phyloP scores from a whole-genome alignment of 176 grass and related monocot species.

The Oryza coarctata region DNA sequence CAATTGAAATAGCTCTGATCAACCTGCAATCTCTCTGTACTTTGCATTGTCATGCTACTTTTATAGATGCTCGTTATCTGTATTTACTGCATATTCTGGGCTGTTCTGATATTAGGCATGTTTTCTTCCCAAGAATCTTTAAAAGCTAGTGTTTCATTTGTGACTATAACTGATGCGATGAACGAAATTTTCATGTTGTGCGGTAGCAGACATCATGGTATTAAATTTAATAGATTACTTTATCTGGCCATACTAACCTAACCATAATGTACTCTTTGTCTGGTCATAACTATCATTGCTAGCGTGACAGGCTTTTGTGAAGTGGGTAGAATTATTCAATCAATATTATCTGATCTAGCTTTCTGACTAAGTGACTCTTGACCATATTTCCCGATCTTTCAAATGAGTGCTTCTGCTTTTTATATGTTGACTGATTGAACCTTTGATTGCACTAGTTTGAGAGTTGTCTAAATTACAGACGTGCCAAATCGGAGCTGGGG shows the following conservation, averaged over 20 bases:
- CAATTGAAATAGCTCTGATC: slow-evolving; percentile 39
- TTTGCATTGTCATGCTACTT: slow-evolving; percentile 1
- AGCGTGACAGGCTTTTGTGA: background rate
- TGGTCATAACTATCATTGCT: background rate
- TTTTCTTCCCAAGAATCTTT: slow-evolving; percentile 6
- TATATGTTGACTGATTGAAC: background rate
- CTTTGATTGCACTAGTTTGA: background rate
- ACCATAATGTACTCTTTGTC: background rate
- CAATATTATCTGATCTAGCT: background rate
- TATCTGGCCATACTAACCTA: background rate
- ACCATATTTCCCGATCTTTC: background rate
- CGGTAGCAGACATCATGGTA: background rate
- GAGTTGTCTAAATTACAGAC: background rate
- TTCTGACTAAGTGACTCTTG: background rate
- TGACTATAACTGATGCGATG: background rate
- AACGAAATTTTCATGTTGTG: background rate
- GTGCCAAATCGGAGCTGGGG: background rate
- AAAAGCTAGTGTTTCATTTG: background rate
- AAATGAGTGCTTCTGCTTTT: background rate
- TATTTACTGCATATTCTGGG: background rate
- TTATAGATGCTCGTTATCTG: slow-evolving; percentile 23
- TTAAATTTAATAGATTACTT: background rate
- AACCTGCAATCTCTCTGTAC: slow-evolving; percentile 1
- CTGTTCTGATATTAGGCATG: background rate
- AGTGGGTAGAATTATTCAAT: background rate